Conservation (phyloP, 2,329 filamentous ascomycete genomes). For the Volutella citrinella region DNA sequence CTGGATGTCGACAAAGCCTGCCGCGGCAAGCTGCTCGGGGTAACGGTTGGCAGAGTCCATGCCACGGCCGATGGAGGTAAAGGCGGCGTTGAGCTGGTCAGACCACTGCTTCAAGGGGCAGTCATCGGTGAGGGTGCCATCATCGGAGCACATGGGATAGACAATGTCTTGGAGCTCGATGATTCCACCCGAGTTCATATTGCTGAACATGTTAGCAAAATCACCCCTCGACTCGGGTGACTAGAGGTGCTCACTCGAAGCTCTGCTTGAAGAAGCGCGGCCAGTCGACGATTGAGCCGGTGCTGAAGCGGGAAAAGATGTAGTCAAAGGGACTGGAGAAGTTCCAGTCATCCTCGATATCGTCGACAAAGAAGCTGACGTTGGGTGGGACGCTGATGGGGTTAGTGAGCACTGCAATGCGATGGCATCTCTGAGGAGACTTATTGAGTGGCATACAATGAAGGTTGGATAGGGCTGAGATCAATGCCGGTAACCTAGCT, state of each 20-base stretch:
- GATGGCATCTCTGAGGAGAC: no score
- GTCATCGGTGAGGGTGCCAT: neutral
- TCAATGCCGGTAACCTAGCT: conserved; percentile 21
- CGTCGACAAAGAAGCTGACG: conserved; percentile 36
- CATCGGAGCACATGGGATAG: conserved; percentile 11
- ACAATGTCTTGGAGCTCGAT: conserved; percentile 15
- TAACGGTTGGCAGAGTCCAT: conserved; percentile 9
- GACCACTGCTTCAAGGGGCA: conserved; percentile 9
- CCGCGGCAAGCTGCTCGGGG: conserved; percentile 9
- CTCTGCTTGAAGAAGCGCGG: conserved; percentile 12
- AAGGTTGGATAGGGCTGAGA: conserved; percentile 22
- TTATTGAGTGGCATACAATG: no score
- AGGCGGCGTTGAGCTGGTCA: conserved; percentile 1
- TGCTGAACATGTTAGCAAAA: no score
- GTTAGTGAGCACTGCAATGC: no score
- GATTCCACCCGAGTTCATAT: conserved; percentile 5
- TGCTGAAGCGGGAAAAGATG: conserved; percentile 13
- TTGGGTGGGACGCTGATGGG: conserved; percentile 37
- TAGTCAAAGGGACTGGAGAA: conserved; percentile 12
- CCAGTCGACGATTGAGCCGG: conserved; percentile 12
- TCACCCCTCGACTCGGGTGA: no score
- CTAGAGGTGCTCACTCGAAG: no score
- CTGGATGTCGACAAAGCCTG: conserved; percentile 5
- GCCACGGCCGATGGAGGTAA: neutral
- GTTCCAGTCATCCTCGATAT: conserved; percentile 48